Evolutionary conservation across 2,329 filamentous ascomycete species (phyloP).

Genomic region (Sclerotinia minor): DNA sequence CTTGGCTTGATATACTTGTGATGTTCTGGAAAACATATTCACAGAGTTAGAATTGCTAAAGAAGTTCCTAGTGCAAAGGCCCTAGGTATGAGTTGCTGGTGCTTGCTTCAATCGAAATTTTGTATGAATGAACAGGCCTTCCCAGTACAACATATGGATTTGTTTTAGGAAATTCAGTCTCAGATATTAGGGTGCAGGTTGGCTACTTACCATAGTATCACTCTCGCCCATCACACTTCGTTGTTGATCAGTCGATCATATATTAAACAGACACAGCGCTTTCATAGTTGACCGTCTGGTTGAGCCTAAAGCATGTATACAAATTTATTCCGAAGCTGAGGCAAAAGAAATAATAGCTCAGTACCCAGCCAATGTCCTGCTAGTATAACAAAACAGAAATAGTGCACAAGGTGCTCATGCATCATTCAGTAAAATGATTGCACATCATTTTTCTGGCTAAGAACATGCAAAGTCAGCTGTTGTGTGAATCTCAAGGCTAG

Average conservation of each 20-base stretch:
- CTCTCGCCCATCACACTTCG: too few species aligned
- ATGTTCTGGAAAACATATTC: background rate
- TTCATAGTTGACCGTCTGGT: background rate
- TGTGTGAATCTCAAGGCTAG: background rate
- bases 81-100: background rate
- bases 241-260: background rate
- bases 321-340: background rate
- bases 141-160: background rate
- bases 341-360: background rate
- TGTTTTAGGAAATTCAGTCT: background rate
- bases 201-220: background rate
- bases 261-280: background rate
- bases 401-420: background rate
- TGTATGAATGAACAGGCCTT: background rate
- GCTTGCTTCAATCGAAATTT: background rate
- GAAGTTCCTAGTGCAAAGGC: background rate
- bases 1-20: background rate
- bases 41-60: background rate
- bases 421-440: slow-evolving; percentile 7
- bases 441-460: background rate
- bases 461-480: background rate
- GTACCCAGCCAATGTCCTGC: background rate
- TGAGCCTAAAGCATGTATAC: background rate
- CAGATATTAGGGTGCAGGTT: background rate
- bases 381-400: background rate